Evolutionary conservation across 2,329 filamentous ascomycete genomes (phyloP).

Genomic region (Ambrosiella xylebori): DNA sequence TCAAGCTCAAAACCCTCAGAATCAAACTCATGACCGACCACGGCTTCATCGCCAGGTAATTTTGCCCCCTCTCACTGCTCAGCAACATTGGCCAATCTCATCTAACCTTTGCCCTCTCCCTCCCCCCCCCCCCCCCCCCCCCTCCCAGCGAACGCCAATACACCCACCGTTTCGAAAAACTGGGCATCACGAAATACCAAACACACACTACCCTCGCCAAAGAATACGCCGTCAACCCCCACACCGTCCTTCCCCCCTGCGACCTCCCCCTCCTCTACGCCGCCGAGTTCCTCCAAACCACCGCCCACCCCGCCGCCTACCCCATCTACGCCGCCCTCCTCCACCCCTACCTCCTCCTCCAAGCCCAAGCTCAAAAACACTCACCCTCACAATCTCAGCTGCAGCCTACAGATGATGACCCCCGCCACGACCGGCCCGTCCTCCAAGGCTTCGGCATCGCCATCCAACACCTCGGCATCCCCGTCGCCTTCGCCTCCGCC

Average conservation of each 20-base stretch:
- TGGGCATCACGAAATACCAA: constrained; percentile 18
- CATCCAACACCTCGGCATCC: constrained; percentile 1
- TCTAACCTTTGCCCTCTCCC: not conserved
- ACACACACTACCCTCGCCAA: not conserved
- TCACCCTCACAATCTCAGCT: not conserved
- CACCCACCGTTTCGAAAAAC: constrained; percentile 19
- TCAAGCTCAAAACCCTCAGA: not conserved
- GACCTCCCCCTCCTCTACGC: not conserved
- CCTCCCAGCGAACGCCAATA: constrained; percentile 18
- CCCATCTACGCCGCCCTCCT: not conserved
- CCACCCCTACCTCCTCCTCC: not conserved
- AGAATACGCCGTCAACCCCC: constrained; percentile 1
- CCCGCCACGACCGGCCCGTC: not conserved
- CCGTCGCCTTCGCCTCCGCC: not conserved
- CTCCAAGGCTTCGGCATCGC: constrained; percentile 3
- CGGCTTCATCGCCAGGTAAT: not conserved
- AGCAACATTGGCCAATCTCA: not conserved
- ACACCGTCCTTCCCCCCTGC: not conserved
- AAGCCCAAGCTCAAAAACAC: not conserved
- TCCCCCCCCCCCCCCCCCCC: not conserved
- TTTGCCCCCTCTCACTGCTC: too few relatives aligned
- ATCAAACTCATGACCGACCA: not conserved
- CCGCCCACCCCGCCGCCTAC: not conserved
- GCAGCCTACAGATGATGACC: not conserved
- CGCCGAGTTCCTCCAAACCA: not conserved